Conservation (phyloP, 2,329 filamentous ascomycete genomes). For the Pseudohalonectria lignicola region DNA sequence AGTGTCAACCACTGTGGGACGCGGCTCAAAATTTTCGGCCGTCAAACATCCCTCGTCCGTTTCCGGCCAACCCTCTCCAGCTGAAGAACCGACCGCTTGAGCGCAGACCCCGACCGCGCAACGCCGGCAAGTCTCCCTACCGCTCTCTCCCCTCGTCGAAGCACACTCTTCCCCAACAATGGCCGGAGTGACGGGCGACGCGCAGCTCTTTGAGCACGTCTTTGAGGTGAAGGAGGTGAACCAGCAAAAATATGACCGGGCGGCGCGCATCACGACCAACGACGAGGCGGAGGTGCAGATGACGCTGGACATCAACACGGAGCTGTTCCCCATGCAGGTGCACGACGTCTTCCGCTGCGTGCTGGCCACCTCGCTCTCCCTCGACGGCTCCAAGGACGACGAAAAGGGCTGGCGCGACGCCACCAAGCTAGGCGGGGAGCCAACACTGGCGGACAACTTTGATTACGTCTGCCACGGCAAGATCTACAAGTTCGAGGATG, state of each 20-base stretch:
- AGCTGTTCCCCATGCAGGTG: slow-evolving; percentile 69
- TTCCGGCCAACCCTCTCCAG: too few species aligned
- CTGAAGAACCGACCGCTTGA: too few species aligned
- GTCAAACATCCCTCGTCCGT: too few species aligned
- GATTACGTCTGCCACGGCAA: slow-evolving; percentile 86
- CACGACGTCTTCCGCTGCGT: slow-evolving; percentile 73
- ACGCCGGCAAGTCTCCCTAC: too few species aligned
- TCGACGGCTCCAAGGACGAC: slow-evolving; percentile 76
- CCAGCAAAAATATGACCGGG: slow-evolving; percentile 87
- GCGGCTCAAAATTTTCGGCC: too few species aligned
- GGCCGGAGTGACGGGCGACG: slow-evolving; percentile 59
- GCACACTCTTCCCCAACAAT: too few species aligned
- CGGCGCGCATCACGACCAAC: slow-evolving; percentile 71
- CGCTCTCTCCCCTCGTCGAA: too few species aligned
- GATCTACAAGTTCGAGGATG: slow-evolving; percentile 81
- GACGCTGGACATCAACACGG: slow-evolving; percentile 85
- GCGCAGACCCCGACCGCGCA: too few species aligned
- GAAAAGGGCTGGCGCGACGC: slow-evolving; percentile 69
- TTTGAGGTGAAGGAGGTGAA: slow-evolving; percentile 76
- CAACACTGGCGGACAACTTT: slow-evolving; percentile 64
- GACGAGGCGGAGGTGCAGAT: slow-evolving; percentile 59
- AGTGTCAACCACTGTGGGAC: too few species aligned
- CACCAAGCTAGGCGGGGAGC: slow-evolving; percentile 38
- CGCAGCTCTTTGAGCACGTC: slow-evolving; percentile 85
- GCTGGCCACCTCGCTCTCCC: slow-evolving; percentile 71